Conservation (phyloP, 2,329 filamentous ascomycete genomes). For the Aspergillus proliferans region DNA sequence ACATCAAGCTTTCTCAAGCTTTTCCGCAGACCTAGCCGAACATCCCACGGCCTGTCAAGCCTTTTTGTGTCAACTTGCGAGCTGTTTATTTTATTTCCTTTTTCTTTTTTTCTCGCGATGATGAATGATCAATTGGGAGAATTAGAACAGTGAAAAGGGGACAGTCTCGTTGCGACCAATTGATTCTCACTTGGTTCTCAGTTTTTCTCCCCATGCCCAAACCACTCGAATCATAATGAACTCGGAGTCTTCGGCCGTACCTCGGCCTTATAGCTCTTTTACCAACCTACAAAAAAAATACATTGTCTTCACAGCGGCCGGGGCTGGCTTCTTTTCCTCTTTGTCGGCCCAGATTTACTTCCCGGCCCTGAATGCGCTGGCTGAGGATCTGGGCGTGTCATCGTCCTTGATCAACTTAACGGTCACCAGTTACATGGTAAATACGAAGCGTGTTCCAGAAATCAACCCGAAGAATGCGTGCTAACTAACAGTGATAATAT, state of each 20-base stretch:
- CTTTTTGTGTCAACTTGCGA: background rate
- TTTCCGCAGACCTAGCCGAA: background rate
- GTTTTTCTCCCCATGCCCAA: background rate
- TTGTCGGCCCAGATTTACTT: constrained; percentile 37
- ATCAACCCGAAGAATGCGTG: background rate
- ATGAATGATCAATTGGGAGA: background rate
- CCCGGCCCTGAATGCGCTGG: constrained; percentile 27
- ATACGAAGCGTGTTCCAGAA: background rate
- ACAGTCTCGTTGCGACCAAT: background rate
- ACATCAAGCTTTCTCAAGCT: constrained; percentile 4
- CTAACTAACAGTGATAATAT: constrained; percentile 1
- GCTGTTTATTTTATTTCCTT: background rate
- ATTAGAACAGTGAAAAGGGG: constrained; percentile 1
- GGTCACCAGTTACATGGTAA: constrained; percentile 27
- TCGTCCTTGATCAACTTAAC: constrained; percentile 23
- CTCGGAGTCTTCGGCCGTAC: constrained; percentile 2
- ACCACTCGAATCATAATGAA: constrained; percentile 1
- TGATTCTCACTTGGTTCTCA: background rate
- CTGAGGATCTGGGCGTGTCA: constrained; percentile 22
- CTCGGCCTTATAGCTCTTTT: constrained; percentile 8
- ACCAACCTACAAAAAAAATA: constrained; percentile 17
- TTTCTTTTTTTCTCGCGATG: background rate
- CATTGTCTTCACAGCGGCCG: constrained; percentile 31
- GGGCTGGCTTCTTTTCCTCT: constrained; percentile 34
- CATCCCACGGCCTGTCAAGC: background rate